Evolutionary conservation across 1,284 basidiomycete species (phyloP), one percentile per base, ranked within the genome.

Genomic region (Rugosomyces carneus): DNA sequence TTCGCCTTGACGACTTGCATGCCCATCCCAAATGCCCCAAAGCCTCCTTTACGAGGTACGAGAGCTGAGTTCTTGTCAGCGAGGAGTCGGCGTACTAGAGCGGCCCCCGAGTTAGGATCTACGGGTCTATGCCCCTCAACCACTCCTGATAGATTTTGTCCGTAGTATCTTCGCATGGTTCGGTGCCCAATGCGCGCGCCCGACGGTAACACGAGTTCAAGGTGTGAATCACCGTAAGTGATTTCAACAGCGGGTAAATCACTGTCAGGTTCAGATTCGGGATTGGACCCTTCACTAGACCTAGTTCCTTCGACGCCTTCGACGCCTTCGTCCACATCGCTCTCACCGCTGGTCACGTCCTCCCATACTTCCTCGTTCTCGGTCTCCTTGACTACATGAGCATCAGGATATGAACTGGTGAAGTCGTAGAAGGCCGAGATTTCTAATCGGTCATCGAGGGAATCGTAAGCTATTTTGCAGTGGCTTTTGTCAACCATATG

Each of bases 341-440:
- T 66, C 42, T 71, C 72, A 13, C 70, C 71, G 13, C 72, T 73
- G 10, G 71, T 72, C 4, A 74, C 59, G 41, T 79, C 84, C 55
- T 86, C 84, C 78, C 82, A 84, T 13, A 73, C 79, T 13, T 74
- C 75, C 5, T 75, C 72, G 7, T 37, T 45, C 13, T 37, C 42
- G 3, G 50, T 26, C 60, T 44, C 54, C 51, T 45, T 63, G 57
- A 42, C 63, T 53, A 50, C 53, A 56, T 68, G 64, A 6, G 71
- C 74, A 46, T 80, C 76, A 0, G 86, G 84, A 59, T 94, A 94
- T 15, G 85, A 90, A 1, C 76, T 68, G 0, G 81, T 77, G 64
- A 95, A 99, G 65, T 97, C 92, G 68, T 98, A 99, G 62, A 78
- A 98, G 57, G 98, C 95, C 0, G 93, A 89, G 5, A 96, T 57